Base-by-base conservation (phyloP, 1,139 yeast genomes). In the Protomyces gravidus region DNA sequence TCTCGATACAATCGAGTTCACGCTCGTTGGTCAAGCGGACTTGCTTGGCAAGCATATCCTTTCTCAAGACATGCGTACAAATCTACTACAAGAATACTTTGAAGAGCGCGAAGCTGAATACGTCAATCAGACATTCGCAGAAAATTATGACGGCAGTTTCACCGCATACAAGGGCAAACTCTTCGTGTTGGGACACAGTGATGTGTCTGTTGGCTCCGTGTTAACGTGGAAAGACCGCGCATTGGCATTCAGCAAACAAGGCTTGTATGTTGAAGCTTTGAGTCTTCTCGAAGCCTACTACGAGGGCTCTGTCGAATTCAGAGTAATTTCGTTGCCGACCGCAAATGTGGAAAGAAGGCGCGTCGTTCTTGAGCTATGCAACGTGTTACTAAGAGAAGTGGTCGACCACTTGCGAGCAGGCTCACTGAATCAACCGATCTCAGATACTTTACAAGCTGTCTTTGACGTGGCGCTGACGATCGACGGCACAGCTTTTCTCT, bases 161-260 rank as follows among this genome's bases (percentile, higher is more conserved):
- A 70, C 68, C 45, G 68, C 75, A 0, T 75, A 72, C 63, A 79
- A 76, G 63, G 77, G 80, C 0, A 74, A 78, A 32, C 49, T 82
- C 0, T 80, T 81, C 65, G 60, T 81, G 1, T 66, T 82, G 58
- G 84, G 84, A 1, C 73, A 73, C 46, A 76, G 74, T 62, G 82
- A 77, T 60, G 67, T 83, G 36, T 73, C 72, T 4, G 75, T 83
- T 13, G 94, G 90, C 0, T 74, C 82, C 15, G 71, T 83, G 13
- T 75, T 83, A 3, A 83, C 80, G 65, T 88, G 96, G 96, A 89
- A 89, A 0, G 94, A 86, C 66, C 73, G 79, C 23, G 69, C 84
- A 15, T 72, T 77, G 60, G 77, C 73, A 13, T 70, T 81, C 13
- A 73, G 87, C 63, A 73, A 80, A 7, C 66, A 70, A 4, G 80